Evolutionary conservation across 1,284 basidiomycete genomes (phyloP).

Genomic region (Puccinia horiana): DNA sequence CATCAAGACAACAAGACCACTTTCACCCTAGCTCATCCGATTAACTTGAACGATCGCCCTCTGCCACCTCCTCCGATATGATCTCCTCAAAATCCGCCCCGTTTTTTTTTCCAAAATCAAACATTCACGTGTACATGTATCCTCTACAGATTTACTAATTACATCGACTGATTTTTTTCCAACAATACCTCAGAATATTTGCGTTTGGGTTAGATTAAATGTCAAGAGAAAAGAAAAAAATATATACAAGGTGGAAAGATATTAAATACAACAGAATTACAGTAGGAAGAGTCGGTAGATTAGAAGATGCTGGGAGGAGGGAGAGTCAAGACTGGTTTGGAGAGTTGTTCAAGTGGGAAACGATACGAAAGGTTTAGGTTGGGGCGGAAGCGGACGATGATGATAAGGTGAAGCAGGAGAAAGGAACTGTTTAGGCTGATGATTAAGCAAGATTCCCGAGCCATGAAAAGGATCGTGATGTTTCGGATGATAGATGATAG

Average conservation of each 20-base stretch:
- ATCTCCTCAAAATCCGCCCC: background rate
- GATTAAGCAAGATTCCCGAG: constrained; percentile 26
- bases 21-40: background rate
- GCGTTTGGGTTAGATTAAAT: too few species aligned
- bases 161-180: too few species aligned
- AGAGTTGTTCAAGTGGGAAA: background rate
- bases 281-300: too few species aligned
- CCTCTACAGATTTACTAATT: background rate
- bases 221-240: background rate
- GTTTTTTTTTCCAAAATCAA: background rate
- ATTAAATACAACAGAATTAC: too few species aligned
- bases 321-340: background rate
- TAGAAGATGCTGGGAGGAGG: background rate
- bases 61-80: constrained; percentile 15
- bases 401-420: background rate
- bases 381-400: constrained; percentile 10
- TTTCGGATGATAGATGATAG: constrained; percentile 23
- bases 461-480: constrained; percentile 39
- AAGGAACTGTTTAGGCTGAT: too few species aligned
- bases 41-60: constrained; percentile 21
- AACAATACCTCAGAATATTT: too few species aligned
- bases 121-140: background rate
- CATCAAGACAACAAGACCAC: background rate
- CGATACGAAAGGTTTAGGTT: background rate
- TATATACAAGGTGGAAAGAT: background rate